Conservation (phyloP, 306 rosid genomes). For the Clitoria ternatea region DNA sequence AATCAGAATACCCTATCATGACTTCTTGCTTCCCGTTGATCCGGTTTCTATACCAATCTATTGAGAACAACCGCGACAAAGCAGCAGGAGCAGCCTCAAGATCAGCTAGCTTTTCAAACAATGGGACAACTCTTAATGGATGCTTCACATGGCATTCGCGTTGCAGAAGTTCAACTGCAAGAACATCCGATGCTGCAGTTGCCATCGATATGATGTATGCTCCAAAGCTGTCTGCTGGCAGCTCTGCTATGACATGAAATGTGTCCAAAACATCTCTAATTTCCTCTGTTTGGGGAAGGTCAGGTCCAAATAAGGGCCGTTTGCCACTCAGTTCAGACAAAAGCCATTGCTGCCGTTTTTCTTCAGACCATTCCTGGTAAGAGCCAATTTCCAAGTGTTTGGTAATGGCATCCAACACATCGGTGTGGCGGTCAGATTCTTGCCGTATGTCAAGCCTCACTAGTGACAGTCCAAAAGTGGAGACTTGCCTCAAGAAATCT, state of each 20-base stretch:
- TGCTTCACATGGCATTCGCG: constrained; percentile 70
- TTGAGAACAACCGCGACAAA: constrained; percentile 65
- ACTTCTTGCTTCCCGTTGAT: constrained; percentile 92
- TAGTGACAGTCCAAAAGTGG: constrained; percentile 81
- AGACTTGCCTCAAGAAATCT: constrained; percentile 88
- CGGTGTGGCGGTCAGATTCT: constrained; percentile 89
- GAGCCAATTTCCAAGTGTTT: constrained; percentile 80
- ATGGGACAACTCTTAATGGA: constrained; percentile 81
- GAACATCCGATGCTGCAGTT: constrained; percentile 86
- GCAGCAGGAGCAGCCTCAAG: constrained; percentile 88
- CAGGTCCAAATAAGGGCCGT: constrained; percentile 81
- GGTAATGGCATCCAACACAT: constrained; percentile 83
- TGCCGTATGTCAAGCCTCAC: constrained; percentile 93
- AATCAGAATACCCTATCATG: constrained; percentile 95
- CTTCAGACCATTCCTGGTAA: constrained; percentile 88
- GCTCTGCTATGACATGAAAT: constrained; percentile 73
- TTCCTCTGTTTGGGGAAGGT: constrained; percentile 88
- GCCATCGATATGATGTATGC: constrained; percentile 98
- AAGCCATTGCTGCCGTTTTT: constrained; percentile 83
- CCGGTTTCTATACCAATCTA: constrained; percentile 74
- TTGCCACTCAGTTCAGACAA: constrained; percentile 77
- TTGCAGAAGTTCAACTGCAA: constrained; percentile 83
- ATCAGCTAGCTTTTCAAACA: constrained; percentile 89
- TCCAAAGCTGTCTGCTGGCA: constrained; percentile 80
- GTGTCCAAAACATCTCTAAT: constrained; percentile 77